A percentile compares a stretch with the other conserved stretches of the same genome.
phyloP scores from a whole-genome alignment of 768 basidiomycete species.

The Tricholoma terreum region DNA sequence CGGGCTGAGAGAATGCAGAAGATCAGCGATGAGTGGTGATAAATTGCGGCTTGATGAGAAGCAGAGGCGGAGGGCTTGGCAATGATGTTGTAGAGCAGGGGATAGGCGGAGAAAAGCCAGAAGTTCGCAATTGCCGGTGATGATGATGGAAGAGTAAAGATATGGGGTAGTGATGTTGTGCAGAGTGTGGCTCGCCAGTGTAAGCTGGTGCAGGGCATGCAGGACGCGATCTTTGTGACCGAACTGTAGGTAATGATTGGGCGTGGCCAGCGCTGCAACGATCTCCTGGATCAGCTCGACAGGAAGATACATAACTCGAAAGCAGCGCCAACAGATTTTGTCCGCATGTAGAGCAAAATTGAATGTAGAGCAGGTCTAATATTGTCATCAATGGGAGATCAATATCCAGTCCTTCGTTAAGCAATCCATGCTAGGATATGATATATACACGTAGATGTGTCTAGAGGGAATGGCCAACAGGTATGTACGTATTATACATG shows the following conservation, averaged over 20 bases:
- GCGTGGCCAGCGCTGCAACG: conserved; percentile 5
- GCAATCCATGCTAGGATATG: too few relatives aligned
- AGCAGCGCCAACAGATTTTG: neutral
- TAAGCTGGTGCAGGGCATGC: conserved; percentile 9
- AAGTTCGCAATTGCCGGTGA: conserved; percentile 7
- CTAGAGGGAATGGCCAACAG: too few relatives aligned
- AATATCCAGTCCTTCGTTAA: too few relatives aligned
- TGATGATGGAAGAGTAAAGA: conserved; percentile 13
- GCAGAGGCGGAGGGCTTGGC: conserved; percentile 9
- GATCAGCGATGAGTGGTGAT: conserved; percentile 6
- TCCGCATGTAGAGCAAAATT: too few relatives aligned
- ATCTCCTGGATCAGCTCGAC: conserved; percentile 13
- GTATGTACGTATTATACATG: too few relatives aligned
- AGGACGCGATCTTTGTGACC: conserved; percentile 10
- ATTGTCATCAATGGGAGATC: neutral
- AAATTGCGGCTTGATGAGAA: neutral
- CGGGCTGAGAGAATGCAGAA: conserved; percentile 8
- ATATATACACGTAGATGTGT: too few relatives aligned
- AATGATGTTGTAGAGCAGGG: neutral
- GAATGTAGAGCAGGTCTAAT: too few relatives aligned
- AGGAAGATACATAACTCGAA: conserved; percentile 8
- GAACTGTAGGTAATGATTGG: conserved; percentile 8
- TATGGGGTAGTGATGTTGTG: conserved; percentile 4
- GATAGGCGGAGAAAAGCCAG: conserved; percentile 3
- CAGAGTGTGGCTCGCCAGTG: conserved; percentile 5